Percentiles rank a stretch among this genome's conserved stretches.
Conservation (phyloP, 1,284 basidiomycete species). For the Ceratobasidium papillatum region DNA sequence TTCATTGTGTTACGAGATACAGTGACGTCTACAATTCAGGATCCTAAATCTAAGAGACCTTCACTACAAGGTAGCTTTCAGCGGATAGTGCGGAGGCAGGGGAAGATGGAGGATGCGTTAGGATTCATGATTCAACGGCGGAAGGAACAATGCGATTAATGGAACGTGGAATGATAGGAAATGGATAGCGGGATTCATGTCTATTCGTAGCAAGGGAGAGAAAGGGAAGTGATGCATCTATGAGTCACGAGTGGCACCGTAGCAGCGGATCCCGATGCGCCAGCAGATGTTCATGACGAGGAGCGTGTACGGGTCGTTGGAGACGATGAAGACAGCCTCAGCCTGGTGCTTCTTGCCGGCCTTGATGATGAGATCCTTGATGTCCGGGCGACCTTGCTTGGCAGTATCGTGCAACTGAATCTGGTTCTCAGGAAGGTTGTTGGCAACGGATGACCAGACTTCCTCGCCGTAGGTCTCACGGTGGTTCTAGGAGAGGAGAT, state of each 20-base stretch:
- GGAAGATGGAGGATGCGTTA: neutral
- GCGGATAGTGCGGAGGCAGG: neutral
- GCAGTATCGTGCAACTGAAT: constrained; percentile 26
- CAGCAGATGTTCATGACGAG: constrained; percentile 30
- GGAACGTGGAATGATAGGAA: neutral
- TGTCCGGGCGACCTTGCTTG: constrained; percentile 24
- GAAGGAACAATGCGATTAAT: neutral
- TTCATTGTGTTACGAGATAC: neutral
- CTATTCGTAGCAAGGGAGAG: constrained; percentile 9
- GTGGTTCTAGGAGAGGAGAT: constrained; percentile 8
- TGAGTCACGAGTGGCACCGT: constrained; percentile 30
- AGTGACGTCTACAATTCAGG: constrained; percentile 8
- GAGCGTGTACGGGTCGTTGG: constrained; percentile 35
- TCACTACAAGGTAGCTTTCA: constrained; percentile 9
- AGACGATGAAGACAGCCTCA: constrained; percentile 21
- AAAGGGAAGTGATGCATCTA: neutral
- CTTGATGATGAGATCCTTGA: constrained; percentile 5
- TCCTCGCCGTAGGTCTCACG: constrained; percentile 28
- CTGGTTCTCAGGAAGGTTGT: constrained; percentile 21
- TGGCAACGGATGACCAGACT: constrained; percentile 17
- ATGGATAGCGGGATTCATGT: neutral
- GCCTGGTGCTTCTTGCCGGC: constrained; percentile 29
- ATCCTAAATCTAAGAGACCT: neutral
- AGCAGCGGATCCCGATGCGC: constrained; percentile 29
- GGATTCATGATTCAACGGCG: constrained; percentile 1